Base-by-base conservation (phyloP, 495 filamentous ascomycete genomes). In the Penicillium chermesinum region DNA sequence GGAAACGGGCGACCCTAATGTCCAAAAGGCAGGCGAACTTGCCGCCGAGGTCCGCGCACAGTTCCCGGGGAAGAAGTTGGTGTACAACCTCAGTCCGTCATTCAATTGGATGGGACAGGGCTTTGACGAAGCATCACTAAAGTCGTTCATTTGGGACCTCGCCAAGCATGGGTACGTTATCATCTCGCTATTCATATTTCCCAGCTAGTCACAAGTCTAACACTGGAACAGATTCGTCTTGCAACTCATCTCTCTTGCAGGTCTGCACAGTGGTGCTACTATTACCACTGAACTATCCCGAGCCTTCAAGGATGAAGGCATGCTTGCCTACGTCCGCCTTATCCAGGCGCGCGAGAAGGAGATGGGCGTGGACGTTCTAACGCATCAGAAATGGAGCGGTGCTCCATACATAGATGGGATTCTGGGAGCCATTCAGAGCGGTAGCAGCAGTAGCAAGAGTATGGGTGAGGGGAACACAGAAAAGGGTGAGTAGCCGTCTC, bases 51-150 rank as follows among this genome's bases (percentile, higher is more conserved):
- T 98, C 45, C 78, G 84, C 18, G 59, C 62, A 3, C 59, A 58
- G 5, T 69, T 73, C 58, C 87, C 89, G 0, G 83, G 82, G 42
- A 98, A 96, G 75, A 84, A 87, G 32, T 74, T 98, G 16, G 93
- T 98, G 7, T 98, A 98, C 74, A 98, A 98, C 72, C 80, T 98
- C 2, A 85, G 79, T 15, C 93, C 93, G 8, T 93, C 87, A 15
- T 98, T 98, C 81, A 97, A 98, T 74, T 98, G 93, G 93, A 89
- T 93, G 81, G 82, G 79, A 19, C 89, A 97, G 66, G 93, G 93
- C 19, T 98, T 97, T 68, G 80, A 82, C 10, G 80, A 87, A 43
- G 81, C 74, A 17, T 78, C 84, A 3, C 75, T 98, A 32, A 86
- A 84, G 67, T 86, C 80, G 6, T 98, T 98, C 60, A 84, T 97